phyloP scores from a whole-genome alignment of 257 asterid genomes.

The Nicotiana tomentosiformis region DNA sequence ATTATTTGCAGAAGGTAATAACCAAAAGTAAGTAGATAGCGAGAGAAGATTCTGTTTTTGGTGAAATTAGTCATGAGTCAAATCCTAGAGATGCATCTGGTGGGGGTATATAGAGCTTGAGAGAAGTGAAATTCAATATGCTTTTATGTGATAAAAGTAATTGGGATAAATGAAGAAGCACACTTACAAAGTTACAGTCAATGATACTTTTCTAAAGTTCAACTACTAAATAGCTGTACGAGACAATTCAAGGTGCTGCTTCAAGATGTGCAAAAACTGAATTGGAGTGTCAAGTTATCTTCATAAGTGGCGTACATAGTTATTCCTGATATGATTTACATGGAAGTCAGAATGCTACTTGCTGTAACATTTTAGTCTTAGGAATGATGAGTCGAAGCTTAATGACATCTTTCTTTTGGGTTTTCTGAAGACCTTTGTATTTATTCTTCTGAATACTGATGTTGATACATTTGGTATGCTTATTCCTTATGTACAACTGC shows the following conservation, averaged over 20 bases:
- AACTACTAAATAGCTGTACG: not conserved
- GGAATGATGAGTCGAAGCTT: not conserved
- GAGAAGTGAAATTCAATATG: not conserved
- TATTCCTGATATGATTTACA: not conserved
- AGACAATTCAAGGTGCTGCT: not conserved
- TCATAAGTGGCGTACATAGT: not conserved
- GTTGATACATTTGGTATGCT: not conserved
- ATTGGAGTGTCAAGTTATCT: not conserved
- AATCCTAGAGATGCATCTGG: not conserved
- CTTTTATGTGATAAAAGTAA: not conserved
- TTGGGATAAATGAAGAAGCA: not conserved
- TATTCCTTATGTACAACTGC: slow-evolving; percentile 16
- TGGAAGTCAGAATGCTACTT: not conserved
- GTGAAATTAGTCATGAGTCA: not conserved
- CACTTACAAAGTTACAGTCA: not conserved
- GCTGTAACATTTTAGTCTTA: not conserved
- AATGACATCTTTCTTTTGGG: not conserved
- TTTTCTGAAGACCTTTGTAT: not conserved
- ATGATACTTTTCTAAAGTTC: not conserved
- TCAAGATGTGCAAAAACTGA: not conserved
- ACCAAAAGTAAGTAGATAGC: not conserved
- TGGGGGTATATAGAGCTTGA: not conserved
- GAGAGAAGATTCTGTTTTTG: not conserved
- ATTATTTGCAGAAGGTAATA: not conserved
- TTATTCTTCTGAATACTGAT: not conserved